Base-by-base conservation (phyloP, 1,284 basidiomycete genomes). In the Cryptococcus sp. region DNA sequence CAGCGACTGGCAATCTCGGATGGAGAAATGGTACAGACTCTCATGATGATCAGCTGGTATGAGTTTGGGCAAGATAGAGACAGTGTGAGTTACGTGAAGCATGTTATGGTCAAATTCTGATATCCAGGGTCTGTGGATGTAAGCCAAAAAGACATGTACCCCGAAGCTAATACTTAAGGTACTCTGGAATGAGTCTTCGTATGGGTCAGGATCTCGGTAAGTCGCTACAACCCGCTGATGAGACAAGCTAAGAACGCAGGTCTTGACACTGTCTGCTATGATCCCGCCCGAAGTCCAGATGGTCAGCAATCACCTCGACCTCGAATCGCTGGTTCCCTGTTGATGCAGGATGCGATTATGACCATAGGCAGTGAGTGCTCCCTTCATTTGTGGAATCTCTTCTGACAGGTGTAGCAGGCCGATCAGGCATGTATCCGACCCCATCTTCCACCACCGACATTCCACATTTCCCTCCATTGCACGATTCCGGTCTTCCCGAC, bases 41-140 rank as follows among this genome's bases (percentile, higher is more conserved):
- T 61, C n/a, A 14, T 61, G 32, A 40, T 61, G 4, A 48, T 61
- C 42, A 59, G 57, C 51, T 61, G 60, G 60, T 53, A 58, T 39
- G 60, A 61, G 49, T 61, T 61, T 41, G 60, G 47, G 2, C 52
- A 49, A 18, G 60, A 61, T 39, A 50, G 60, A n/a, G 60, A 59
- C 49, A 39, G 46, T 7, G 56, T 61, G 36, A 55, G 56, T 48
- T 2, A 9, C 7, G 11, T 23, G 32, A 2, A 39, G n/a, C 24
- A 37, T 14, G 7, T 13, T 24, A 9, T 37, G 18, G 34, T 10
- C 40, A 19, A 32, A 11, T 22, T 32, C 41, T 43, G 41, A 41
- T 28, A 18, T 19, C 21, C 28, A 61, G 60, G 60, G 60, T 10
- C 41, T 61, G 19, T 61, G 60, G 60, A 61, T 61, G 60, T 59